Evolutionary conservation across 345 rosid genomes (phyloP).

Genomic region (Citrus reticulata): DNA sequence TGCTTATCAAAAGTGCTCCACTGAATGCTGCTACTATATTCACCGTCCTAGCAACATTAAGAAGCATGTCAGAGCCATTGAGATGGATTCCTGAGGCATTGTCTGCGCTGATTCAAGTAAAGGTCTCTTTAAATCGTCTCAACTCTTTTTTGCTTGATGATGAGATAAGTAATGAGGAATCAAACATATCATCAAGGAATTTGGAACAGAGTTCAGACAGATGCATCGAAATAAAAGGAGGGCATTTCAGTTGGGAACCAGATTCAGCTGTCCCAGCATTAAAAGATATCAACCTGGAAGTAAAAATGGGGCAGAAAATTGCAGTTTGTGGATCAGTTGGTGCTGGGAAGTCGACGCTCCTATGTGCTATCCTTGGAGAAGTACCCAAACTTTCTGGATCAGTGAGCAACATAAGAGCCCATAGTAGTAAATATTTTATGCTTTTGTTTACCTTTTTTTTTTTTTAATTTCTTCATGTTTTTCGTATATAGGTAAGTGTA

Average conservation of each 20-base stretch:
- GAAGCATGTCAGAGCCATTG: slow-evolving; percentile 67
- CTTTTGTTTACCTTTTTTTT: too few relatives aligned
- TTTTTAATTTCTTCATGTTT: neutral
- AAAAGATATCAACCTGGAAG: slow-evolving; percentile 34
- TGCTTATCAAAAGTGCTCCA: slow-evolving; percentile 48
- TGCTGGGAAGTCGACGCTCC: slow-evolving; percentile 69
- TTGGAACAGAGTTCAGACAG: slow-evolving; percentile 14
- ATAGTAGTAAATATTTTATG: neutral
- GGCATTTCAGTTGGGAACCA: slow-evolving; percentile 69
- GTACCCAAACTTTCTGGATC: slow-evolving; percentile 60
- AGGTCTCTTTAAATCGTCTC: slow-evolving; percentile 54
- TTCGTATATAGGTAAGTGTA: slow-evolving; percentile 38
- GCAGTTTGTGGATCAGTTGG: slow-evolving; percentile 80
- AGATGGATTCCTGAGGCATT: slow-evolving; percentile 68
- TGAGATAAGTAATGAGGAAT: slow-evolving; percentile 44
- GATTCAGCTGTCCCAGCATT: slow-evolving; percentile 39
- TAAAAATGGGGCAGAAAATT: slow-evolving; percentile 49
- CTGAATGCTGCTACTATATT: slow-evolving; percentile 68
- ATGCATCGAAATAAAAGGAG: slow-evolving; percentile 41
- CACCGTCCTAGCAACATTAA: slow-evolving; percentile 62
- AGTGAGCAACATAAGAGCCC: slow-evolving; percentile 32
- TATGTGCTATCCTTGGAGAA: slow-evolving; percentile 68
- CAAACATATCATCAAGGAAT: slow-evolving; percentile 1
- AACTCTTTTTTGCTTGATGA: slow-evolving; percentile 57
- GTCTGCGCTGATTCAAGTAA: slow-evolving; percentile 61